Percentiles rank a stretch among this genome's conserved stretches.
Conservation (phyloP, 371 early-diverging fungal species). For the Fennellomyces sp. region DNA sequence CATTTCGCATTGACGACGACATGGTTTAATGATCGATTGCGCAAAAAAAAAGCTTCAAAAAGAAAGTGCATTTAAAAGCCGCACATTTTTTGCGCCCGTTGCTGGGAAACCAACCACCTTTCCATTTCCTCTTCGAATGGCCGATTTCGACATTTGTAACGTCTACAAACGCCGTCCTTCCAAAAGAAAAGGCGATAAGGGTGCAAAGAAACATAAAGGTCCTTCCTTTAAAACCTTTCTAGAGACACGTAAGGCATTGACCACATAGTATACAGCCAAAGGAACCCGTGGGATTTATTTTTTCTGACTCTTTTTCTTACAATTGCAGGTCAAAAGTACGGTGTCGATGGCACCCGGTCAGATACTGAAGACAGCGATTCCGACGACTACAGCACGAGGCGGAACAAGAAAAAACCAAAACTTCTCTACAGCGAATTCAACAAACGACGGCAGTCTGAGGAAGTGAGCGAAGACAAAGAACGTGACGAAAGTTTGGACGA, state of each 20-base stretch:
- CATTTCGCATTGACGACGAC: conserved; percentile 79
- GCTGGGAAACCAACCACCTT: not conserved
- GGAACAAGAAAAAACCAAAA: not conserved
- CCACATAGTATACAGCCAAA: no score
- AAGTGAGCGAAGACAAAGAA: not conserved
- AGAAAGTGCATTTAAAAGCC: not conserved
- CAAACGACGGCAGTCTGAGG: not conserved
- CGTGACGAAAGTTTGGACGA: not conserved
- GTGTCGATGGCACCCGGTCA: not conserved
- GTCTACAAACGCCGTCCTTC: not conserved
- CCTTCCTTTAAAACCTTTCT: not conserved
- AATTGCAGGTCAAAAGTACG: not conserved
- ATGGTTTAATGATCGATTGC: conserved; percentile 11
- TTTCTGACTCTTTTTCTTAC: no score
- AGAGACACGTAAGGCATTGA: not conserved
- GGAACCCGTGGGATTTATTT: no score
- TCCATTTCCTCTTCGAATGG: not conserved
- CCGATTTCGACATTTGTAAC: not conserved
- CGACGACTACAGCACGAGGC: not conserved
- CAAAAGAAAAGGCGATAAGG: not conserved
- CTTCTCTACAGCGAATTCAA: not conserved
- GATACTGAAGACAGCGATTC: not conserved
- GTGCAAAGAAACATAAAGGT: not conserved
- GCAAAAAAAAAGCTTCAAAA: not conserved
- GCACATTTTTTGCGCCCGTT: not conserved